Conservation (phyloP, 345 rosid species). For the Lumnitzera racemosa region DNA sequence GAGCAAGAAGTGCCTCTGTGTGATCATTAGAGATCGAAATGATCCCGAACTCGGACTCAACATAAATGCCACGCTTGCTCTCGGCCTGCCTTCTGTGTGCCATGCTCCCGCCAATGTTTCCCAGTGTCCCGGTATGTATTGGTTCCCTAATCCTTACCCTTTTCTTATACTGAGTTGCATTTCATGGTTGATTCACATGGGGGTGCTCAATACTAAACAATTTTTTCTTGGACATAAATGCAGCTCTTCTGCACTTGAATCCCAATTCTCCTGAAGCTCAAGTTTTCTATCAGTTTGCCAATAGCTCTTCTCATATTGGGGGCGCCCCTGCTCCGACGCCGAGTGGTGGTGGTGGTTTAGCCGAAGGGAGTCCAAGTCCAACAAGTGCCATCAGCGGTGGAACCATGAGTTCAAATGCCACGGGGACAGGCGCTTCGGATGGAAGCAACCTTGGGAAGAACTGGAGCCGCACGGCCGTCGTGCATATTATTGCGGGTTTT, state of each 20-base stretch:
- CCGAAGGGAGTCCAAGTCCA: too few species aligned
- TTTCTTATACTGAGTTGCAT: too few species aligned
- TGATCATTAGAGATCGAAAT: conserved; percentile 28
- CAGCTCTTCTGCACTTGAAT: conserved; percentile 32
- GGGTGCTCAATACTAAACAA: conserved; percentile 1
- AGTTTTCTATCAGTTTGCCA: background rate
- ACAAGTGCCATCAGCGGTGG: too few species aligned
- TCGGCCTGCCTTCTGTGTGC: conserved; percentile 27
- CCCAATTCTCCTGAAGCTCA: conserved; percentile 15
- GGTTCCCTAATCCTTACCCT: too few species aligned
- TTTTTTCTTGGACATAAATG: conserved; percentile 6
- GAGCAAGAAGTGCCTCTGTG: conserved; percentile 32
- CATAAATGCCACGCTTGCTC: conserved; percentile 34
- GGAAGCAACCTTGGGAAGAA: too few species aligned
- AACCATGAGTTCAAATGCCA: too few species aligned
- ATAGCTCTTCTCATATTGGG: background rate
- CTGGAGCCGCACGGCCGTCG: too few species aligned
- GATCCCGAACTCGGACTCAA: conserved; percentile 31
- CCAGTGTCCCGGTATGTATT: conserved; percentile 25
- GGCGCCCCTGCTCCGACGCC: too few species aligned
- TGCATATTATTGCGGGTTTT: too few species aligned
- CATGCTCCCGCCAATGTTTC: conserved; percentile 29
- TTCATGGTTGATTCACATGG: too few species aligned
- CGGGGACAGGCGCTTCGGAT: too few species aligned
- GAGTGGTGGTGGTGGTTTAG: too few species aligned